Evolutionary conservation across 768 basidiomycete species (phyloP).

Genomic region (Pleurotus citrinopileatus): DNA sequence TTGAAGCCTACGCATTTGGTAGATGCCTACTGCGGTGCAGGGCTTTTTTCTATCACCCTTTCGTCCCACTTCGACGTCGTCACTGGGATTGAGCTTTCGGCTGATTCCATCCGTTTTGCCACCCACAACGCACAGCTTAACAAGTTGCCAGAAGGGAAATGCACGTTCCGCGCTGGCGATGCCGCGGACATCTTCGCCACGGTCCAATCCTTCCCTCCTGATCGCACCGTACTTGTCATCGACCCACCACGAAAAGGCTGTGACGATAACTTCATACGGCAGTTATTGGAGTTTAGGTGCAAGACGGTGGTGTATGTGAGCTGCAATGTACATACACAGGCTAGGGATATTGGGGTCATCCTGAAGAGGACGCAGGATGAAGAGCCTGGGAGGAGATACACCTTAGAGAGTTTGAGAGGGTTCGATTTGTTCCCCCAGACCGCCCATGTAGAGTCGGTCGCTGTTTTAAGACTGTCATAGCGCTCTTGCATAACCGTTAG

Average conservation of each 20-base stretch:
- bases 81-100: constrained; percentile 85
- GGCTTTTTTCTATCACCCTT: constrained; percentile 84
- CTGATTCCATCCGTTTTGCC: constrained; percentile 67
- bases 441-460: constrained; percentile 87
- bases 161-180: constrained; percentile 76
- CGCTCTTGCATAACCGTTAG: too few species aligned
- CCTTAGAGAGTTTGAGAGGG: constrained; percentile 79
- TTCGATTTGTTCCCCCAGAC: constrained; percentile 98
- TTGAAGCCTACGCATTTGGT: constrained; percentile 76
- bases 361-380: constrained; percentile 40
- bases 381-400: constrained; percentile 51
- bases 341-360: constrained; percentile 81
- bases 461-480: constrained; percentile 51
- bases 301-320: constrained; percentile 84
- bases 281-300: constrained; percentile 69
- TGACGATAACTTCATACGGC: constrained; percentile 73
- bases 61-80: constrained; percentile 71
- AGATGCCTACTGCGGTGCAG: constrained; percentile 91
- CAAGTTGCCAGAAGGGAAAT: constrained; percentile 49
- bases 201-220: constrained; percentile 63
- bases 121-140: constrained; percentile 67
- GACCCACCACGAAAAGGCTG: constrained; percentile 97
- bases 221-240: constrained; percentile 67
- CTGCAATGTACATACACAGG: constrained; percentile 94
- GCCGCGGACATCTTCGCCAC: constrained; percentile 81